Base-by-base conservation (phyloP, 2,329 filamentous ascomycete species). In the Trichophyton benhamiae region DNA sequence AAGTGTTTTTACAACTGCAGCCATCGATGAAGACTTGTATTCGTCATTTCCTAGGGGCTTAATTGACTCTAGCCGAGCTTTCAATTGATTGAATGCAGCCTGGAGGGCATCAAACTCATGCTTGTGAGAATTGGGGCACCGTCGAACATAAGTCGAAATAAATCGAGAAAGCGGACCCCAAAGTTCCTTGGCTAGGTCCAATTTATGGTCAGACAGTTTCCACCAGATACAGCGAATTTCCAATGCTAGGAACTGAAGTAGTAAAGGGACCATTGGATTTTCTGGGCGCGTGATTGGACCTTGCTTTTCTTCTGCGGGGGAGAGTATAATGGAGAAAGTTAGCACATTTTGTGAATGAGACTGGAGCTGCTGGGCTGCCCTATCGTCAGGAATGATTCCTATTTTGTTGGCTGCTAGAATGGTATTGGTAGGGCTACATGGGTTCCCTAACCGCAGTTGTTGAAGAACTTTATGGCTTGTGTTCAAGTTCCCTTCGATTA, bases 361-460 rank as follows among this genome's bases (percentile, higher is more conserved):
- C 61, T 78, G 74, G n/a, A 79, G 67, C 62, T 79, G 76, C 20
- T 74, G 65, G 11, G 74, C 74, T 27, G 74, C 74, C 61, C 76
- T 76, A 42, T 76, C 75, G 27, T 67, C 68, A 2, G 69, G 61
- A 4, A 78, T 60, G n/a, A 62, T 65, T 3, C 72, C 71, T 2
- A 68, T 65, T n/a, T 76, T 69, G 13, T 74, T 59, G 2, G 75
- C 76, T 20, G 67, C 67, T 57, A 72, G 38, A 44, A 77, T 76
- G 1, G 78, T 64, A 49, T 70, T 72, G 3, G 70, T 71, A 27
- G 76, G 76, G 58, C 74, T 76, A 60, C 72, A 72, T 22, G 66
- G 63, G 22, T 72, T 71, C 1, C 70, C 68, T 5, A 73, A 55
- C 59, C 71, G 67, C 48, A 78, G 61, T n/a, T 69, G 63, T 13